phyloP scores from a whole-genome alignment of 2,329 filamentous ascomycete species.

The Pseudogymnoascus destructans region DNA sequence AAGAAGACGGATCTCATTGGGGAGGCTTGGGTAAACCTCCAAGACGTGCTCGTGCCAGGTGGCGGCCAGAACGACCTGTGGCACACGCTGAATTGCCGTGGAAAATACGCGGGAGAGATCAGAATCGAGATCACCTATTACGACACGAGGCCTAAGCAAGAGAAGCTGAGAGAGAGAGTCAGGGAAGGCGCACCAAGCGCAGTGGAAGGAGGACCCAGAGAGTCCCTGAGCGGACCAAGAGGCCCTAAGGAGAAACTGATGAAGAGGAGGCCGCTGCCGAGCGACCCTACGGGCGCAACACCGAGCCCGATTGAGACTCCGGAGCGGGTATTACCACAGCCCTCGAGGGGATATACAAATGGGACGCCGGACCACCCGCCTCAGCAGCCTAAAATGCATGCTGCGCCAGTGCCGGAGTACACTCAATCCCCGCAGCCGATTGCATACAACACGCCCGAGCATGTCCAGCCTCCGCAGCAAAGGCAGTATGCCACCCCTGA shows the following conservation, averaged over 20 bases:
- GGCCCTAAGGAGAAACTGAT: constrained; percentile 44
- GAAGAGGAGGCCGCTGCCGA: constrained; percentile 73
- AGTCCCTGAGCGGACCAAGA: constrained; percentile 29
- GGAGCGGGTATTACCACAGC: background rate
- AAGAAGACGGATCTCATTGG: constrained; percentile 96
- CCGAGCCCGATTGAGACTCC: constrained; percentile 28
- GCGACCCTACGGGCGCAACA: constrained; percentile 48
- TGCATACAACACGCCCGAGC: background rate
- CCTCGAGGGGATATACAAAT: background rate
- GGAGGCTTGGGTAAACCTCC: constrained; percentile 79
- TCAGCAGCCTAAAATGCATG: background rate
- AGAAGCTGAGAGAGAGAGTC: constrained; percentile 48
- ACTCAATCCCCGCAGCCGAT: background rate
- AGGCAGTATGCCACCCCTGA: constrained; percentile 29
- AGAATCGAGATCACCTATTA: constrained; percentile 94
- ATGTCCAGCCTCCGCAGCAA: constrained; percentile 17
- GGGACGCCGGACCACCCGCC: background rate
- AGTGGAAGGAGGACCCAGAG: constrained; percentile 25
- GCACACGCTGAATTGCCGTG: constrained; percentile 76
- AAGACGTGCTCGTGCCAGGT: constrained; percentile 66
- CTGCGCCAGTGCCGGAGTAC: background rate
- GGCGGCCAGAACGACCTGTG: constrained; percentile 91
- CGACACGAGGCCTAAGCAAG: constrained; percentile 70
- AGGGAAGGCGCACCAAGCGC: constrained; percentile 21
- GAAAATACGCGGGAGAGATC: constrained; percentile 92